phyloP scores from a whole-genome alignment of 495 filamentous ascomycete species.

The Bryoglossum gracile region DNA sequence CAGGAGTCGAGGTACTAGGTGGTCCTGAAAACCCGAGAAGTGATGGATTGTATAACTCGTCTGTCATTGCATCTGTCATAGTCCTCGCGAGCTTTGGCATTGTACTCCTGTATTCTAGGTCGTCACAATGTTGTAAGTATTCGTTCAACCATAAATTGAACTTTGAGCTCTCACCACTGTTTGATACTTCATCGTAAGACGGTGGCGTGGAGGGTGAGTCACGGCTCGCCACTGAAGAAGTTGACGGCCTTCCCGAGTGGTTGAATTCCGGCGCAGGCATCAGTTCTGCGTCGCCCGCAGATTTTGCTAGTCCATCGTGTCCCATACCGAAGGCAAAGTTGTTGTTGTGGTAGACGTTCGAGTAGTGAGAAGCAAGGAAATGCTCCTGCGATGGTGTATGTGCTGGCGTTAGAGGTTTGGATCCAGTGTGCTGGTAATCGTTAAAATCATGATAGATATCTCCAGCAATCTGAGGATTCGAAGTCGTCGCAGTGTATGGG shows the following conservation, averaged over 20 bases:
- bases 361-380: conserved; percentile 22
- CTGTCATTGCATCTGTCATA: conserved; percentile 75
- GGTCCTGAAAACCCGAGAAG: conserved; percentile 47
- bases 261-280: conserved; percentile 25
- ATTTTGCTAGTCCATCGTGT: conserved; percentile 17
- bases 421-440: conserved; percentile 16
- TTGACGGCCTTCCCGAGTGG: conserved; percentile 27
- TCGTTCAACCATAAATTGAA: conserved; percentile 49
- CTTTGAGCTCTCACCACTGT: conserved; percentile 31
- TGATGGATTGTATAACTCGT: conserved; percentile 75
- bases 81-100: conserved; percentile 80
- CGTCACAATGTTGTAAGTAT: conserved; percentile 46
- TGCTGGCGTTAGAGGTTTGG: conserved; percentile 25
- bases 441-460: conserved; percentile 26
- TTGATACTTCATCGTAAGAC: conserved; percentile 34
- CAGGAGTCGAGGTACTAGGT: conserved; percentile 32
- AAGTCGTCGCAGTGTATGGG: conserved; percentile 44
- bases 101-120: conserved; percentile 43
- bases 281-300: conserved; percentile 18
- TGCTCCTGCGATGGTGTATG: conserved; percentile 26
- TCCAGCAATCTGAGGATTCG: conserved; percentile 40
- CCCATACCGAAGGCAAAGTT: conserved; percentile 12
- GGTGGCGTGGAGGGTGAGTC: conserved; percentile 50
- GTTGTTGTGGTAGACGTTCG: conserved; percentile 16
- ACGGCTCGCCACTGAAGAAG: conserved; percentile 38